Evolutionary conservation across 352 stramenopile genomes (phyloP).

Genomic region (Salisapilia sapeloensis): DNA sequence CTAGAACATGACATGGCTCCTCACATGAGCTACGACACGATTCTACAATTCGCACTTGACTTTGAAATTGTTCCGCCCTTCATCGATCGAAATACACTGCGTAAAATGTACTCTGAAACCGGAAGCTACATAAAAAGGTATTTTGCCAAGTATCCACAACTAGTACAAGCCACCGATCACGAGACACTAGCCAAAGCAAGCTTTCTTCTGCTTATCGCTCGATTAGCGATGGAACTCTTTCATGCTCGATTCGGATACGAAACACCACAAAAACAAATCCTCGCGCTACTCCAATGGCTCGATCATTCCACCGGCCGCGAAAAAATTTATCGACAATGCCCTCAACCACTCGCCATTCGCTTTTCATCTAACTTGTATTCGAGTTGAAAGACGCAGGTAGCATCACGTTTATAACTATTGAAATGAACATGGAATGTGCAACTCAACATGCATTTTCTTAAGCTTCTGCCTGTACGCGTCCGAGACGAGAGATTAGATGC

Average conservation of each 20-base stretch:
- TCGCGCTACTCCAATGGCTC: conserved; percentile 51
- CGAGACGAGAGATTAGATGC: too few relatives aligned
- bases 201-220: conserved; percentile 41
- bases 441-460: too few relatives aligned
- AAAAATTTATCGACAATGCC: conserved; percentile 48
- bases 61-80: conserved; percentile 70
- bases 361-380: conserved; percentile 59
- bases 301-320: conserved; percentile 53
- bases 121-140: conserved; percentile 41
- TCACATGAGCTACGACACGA: conserved; percentile 34
- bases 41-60: conserved; percentile 60
- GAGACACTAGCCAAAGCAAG: conserved; percentile 58
- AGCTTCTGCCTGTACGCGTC: too few relatives aligned
- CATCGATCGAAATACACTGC: conserved; percentile 63
- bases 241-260: conserved; percentile 40
- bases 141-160: conserved; percentile 30
- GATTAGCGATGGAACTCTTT: conserved; percentile 59
- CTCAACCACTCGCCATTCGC: conserved; percentile 45
- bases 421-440: too few relatives aligned
- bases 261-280: conserved; percentile 53
- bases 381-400: too few relatives aligned
- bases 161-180: conserved; percentile 23
- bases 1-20: conserved; percentile 27
- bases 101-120: conserved; percentile 45
- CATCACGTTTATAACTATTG: too few relatives aligned